These are phyloP conservation scores for Penicillium cinerascens DNA, from an alignment of 495 filamentous ascomycete genomes.

Conservation along the genomic window DNA sequence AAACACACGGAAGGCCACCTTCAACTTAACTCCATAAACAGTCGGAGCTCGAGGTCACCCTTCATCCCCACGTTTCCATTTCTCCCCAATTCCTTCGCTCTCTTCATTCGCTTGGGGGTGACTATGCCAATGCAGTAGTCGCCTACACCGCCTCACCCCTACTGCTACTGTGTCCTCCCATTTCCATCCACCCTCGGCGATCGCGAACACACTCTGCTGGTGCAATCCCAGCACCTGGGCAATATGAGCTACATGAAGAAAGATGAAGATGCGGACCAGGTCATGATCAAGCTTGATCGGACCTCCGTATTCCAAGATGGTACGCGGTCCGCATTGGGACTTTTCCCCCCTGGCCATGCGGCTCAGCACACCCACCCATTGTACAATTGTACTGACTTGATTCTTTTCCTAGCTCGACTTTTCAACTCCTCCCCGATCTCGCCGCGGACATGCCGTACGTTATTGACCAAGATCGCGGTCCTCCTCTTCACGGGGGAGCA, in stretches of 20 bases:
- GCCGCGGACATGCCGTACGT: conserved; percentile 89
- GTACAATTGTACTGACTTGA: conserved; percentile 14
- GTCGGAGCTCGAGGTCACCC: conserved; percentile 22
- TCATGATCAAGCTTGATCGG: conserved; percentile 93
- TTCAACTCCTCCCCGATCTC: conserved; percentile 97
- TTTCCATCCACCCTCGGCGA: conserved; percentile 18
- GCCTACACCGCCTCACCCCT: conserved; percentile 31
- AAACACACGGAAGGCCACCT: conserved; percentile 50
- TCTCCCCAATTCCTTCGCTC: conserved; percentile 1
- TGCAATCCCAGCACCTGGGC: conserved; percentile 37
- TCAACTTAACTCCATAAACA: conserved; percentile 40
- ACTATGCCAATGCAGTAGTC: conserved; percentile 27
- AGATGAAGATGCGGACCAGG: conserved; percentile 92
- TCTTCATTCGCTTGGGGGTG: conserved; percentile 11
- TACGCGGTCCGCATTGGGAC: conserved; percentile 40
- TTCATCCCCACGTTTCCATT: conserved; percentile 14
- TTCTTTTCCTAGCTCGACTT: conserved; percentile 67
- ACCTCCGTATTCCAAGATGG: conserved; percentile 99
- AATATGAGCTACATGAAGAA: conserved; percentile 96
- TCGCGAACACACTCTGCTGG: conserved; percentile 30
- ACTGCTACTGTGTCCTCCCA: conserved; percentile 27
- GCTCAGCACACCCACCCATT: conserved; percentile 12
- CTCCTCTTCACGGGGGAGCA: conserved; percentile 95
- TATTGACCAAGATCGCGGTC: conserved; percentile 95
- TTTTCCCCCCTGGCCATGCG: conserved; percentile 22